Evolutionary conservation across 2,329 filamentous ascomycete genomes (phyloP).

Genomic region (Alternaria ventricosa): DNA sequence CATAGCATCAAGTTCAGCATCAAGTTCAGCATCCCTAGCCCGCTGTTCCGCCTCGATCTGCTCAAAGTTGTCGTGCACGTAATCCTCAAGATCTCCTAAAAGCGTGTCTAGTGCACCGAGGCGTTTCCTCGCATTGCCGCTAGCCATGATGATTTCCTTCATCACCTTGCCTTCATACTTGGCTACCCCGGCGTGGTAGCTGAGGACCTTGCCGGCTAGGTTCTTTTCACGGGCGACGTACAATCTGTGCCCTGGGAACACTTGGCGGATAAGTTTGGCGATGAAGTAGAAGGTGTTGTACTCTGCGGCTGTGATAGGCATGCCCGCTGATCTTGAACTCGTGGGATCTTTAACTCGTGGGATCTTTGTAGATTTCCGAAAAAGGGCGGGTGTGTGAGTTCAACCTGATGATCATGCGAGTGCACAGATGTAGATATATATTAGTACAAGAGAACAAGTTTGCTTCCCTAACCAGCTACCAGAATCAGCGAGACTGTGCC

Average conservation of each 20-base stretch:
- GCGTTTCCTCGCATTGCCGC: neutral
- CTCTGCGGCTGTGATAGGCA: neutral
- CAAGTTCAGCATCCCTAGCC: neutral
- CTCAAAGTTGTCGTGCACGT: neutral
- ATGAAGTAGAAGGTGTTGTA: neutral
- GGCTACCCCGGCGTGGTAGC: neutral
- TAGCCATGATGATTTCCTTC: neutral
- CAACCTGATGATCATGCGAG: neutral
- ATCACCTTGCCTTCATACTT: neutral
- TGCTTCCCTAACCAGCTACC: neutral
- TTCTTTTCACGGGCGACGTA: neutral
- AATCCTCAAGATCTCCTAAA: neutral
- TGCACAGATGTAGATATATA: neutral
- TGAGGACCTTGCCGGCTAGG: neutral
- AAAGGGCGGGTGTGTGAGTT: neutral
- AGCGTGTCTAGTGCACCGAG: neutral
- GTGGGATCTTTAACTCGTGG: neutral
- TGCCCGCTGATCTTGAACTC: neutral
- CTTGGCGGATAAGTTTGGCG: neutral
- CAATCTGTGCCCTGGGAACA: neutral
- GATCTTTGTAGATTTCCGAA: neutral
- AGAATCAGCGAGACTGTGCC: neutral
- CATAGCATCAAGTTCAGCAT: neutral
- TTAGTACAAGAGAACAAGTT: neutral
- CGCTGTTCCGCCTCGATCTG: neutral